Conservation (phyloP, 2,329 filamentous ascomycete species). For the Exophiala spinifera region DNA sequence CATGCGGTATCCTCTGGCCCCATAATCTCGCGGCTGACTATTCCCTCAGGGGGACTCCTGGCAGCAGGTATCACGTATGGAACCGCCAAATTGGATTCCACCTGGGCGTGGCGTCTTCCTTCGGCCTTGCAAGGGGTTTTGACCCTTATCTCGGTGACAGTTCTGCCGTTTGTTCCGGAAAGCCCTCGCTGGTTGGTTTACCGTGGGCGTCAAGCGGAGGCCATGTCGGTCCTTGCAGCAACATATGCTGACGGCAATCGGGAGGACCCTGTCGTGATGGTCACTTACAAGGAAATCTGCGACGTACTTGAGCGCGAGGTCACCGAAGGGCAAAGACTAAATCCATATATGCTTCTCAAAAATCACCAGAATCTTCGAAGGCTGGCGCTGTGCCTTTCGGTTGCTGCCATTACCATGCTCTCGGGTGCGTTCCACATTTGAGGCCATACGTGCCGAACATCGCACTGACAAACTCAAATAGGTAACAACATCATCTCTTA, state of each 20-base stretch:
- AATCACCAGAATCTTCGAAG: no score
- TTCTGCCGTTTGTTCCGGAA: slow-evolving; percentile 35
- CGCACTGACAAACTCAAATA: no score
- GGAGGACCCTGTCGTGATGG: slow-evolving; percentile 3
- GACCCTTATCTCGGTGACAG: slow-evolving; percentile 34
- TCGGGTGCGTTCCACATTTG: no score
- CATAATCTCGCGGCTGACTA: no score
- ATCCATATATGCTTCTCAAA: no score
- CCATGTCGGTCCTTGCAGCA: slow-evolving; percentile 12
- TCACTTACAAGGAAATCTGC: slow-evolving; percentile 12
- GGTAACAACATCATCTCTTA: slow-evolving; percentile 44
- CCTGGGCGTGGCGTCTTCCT: slow-evolving; percentile 16
- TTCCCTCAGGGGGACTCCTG: slow-evolving; percentile 41
- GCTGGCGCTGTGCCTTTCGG: no score
- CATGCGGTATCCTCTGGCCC: no score
- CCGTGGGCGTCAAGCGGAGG: slow-evolving; percentile 19
- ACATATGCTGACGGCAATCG: slow-evolving; percentile 12
- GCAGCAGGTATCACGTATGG: slow-evolving; percentile 48
- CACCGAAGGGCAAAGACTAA: no score
- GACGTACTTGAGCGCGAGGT: no score
- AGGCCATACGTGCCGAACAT: no score
- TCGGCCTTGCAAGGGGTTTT: slow-evolving; percentile 11
- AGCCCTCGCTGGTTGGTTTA: slow-evolving; percentile 28
- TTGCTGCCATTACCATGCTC: background rate
- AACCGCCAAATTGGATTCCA: slow-evolving; percentile 30